Percentiles rank a stretch among this genome's conserved stretches.
These are phyloP conservation scores for Macrophomina tecta DNA, from an alignment of 2,329 filamentous ascomycete species.

Conservation along the genomic window DNA sequence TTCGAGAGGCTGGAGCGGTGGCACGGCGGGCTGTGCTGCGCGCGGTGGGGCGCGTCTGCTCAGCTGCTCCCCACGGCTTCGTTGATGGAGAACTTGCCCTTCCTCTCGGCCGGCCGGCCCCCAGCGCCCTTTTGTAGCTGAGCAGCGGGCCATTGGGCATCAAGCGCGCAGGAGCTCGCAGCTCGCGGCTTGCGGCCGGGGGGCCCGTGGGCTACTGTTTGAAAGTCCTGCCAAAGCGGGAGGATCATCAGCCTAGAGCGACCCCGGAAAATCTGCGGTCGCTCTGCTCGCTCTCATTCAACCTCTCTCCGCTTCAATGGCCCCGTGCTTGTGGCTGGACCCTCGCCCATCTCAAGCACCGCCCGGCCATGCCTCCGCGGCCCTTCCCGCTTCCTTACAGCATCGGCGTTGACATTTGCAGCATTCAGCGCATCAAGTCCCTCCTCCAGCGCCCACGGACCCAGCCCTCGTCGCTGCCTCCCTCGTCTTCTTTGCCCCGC, in stretches of 20 bases:
- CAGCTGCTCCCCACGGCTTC: neutral
- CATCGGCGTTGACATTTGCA: constrained; percentile 81
- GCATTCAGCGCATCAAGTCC: constrained; percentile 68
- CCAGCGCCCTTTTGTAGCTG: neutral
- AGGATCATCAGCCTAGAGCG: neutral
- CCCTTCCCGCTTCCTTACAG: constrained; percentile 70
- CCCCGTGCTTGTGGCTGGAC: neutral
- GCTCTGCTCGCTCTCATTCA: neutral
- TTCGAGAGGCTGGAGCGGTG: neutral
- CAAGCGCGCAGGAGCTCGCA: neutral
- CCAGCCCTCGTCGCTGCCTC: neutral
- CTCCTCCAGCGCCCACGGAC: constrained; percentile 1
- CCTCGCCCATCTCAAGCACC: neutral
- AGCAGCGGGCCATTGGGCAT: constrained; percentile 1
- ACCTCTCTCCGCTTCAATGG: neutral
- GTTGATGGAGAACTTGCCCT: neutral
- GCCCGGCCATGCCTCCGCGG: constrained; percentile 47
- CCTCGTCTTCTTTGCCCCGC: neutral
- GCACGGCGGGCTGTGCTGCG: neutral
- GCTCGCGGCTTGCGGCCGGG: neutral
- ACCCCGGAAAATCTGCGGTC: neutral
- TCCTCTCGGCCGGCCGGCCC: neutral
- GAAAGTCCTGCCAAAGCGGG: neutral
- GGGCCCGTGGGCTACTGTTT: neutral
- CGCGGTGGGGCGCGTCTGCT: neutral